Conservation (phyloP, 805 yeast genomes). For the Metschnikowia similis region DNA sequence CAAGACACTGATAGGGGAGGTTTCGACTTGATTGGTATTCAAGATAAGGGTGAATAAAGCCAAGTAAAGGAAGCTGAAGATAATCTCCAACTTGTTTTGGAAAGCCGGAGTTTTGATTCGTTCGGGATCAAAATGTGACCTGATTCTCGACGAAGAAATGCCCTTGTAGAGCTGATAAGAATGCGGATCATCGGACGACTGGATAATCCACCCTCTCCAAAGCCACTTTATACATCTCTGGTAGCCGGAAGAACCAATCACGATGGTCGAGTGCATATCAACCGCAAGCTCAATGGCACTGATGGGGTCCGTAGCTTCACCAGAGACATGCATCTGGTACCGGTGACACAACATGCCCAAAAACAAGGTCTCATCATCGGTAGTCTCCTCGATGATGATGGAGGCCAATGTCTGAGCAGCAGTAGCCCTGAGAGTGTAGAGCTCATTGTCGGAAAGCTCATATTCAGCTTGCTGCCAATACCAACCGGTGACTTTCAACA, state of each 20-base stretch:
- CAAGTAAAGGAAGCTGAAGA: conserved; percentile 61
- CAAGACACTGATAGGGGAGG: conserved; percentile 31
- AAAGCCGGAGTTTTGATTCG: conserved; percentile 81
- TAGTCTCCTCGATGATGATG: conserved; percentile 58
- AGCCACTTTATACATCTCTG: conserved; percentile 86
- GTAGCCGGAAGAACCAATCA: conserved; percentile 76
- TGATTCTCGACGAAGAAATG: conserved; percentile 49
- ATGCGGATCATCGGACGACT: conserved; percentile 63
- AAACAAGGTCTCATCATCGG: conserved; percentile 59
- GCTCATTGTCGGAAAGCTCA: conserved; percentile 64
- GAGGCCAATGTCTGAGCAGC: conserved; percentile 78
- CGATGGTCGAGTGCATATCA: conserved; percentile 73
- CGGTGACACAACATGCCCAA: conserved; percentile 75
- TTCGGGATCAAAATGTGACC: conserved; percentile 72
- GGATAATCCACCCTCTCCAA: conserved; percentile 92
- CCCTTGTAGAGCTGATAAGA: conserved; percentile 64
- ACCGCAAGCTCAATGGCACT: conserved; percentile 82
- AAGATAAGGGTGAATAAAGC: conserved; percentile 58
- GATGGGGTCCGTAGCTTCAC: conserved; percentile 57
- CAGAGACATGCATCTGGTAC: conserved; percentile 61
- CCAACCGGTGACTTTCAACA: conserved; percentile 78
- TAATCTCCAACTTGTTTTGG: conserved; percentile 70
- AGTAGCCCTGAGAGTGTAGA: conserved; percentile 54
- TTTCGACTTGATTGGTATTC: conserved; percentile 47
- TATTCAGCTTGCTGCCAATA: conserved; percentile 53